Evolutionary conservation across 176 grass and related monocot species (phyloP).

Genomic region (Tillandsia leiboldiana): DNA sequence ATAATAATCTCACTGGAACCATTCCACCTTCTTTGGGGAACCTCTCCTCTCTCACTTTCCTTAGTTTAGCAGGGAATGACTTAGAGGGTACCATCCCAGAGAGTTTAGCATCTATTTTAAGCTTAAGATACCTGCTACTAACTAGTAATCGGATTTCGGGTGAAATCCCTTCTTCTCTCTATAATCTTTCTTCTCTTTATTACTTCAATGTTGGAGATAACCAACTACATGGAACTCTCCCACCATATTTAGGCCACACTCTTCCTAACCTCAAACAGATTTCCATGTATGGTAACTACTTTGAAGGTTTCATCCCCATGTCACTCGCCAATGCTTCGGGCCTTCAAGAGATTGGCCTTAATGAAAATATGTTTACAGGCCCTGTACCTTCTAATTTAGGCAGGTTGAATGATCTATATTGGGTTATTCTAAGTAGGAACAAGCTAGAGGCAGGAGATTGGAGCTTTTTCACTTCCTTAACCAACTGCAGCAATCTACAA

Average conservation of each 20-base stretch:
- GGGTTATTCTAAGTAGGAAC: slow-evolving; percentile 10
- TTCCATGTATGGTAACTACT: not conserved
- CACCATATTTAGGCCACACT: not conserved
- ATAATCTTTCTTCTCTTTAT: not conserved
- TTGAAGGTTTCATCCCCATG: not conserved
- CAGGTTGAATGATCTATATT: not conserved
- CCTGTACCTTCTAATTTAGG: not conserved
- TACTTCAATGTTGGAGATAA: not conserved
- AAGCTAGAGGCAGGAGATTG: slow-evolving; percentile 36
- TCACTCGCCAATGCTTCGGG: slow-evolving; percentile 3
- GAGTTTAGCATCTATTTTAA: not conserved
- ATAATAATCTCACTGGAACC: not conserved
- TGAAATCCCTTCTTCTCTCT: not conserved
- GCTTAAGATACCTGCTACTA: not conserved
- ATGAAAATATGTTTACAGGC: not conserved
- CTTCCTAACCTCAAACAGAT: not conserved
- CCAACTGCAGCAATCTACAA: slow-evolving; percentile 17
- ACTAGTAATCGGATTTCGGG: not conserved
- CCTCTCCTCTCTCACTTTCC: not conserved
- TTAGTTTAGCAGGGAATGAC: not conserved
- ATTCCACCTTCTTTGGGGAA: not conserved
- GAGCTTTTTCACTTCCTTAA: slow-evolving; percentile 24
- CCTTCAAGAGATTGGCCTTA: not conserved
- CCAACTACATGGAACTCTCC: not conserved
- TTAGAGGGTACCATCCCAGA: not conserved